Evolutionary conservation across 345 rosid genomes (phyloP), one percentile per base, ranked within the genome.

Genomic region (Nephelium lappaceum): DNA sequence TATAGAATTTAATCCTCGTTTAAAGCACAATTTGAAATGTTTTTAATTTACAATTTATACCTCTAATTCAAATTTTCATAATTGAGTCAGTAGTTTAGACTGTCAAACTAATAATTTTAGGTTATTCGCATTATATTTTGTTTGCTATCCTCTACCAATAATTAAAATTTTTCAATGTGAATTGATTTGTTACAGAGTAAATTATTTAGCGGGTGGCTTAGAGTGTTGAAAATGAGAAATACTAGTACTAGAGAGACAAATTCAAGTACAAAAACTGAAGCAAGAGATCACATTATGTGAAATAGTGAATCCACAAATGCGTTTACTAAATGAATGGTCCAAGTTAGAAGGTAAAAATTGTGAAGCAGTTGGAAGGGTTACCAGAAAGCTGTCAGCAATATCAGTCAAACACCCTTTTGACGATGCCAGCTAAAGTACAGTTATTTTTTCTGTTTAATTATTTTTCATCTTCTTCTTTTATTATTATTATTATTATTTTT

Each of bases 321-420:
- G 80, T 55, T 38, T 87, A 24, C 91, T 94, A 21, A 78, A 78
- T 27, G 85, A 90, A 2, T 91, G 95, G 91, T 75, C 78, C 0
- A 88, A 88, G 38, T 6, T 90, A 53, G 94, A 88, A 62, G 73
- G 76, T 0, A 91, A 85, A 79, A 91, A 87, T 62, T 67, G 14
- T 18, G 97, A 89, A 82, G 93, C 95, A 6, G 80, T 89, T 8
- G 79, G 91, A 81, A 85, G 93, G 70, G 61, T 93, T 67, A 78
- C 84, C 8, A 84, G 92, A 71, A 95, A 91, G 84, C 90, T 95
- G 39, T 83, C 84, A 4, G 97, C 91, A 63, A 42, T 90, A 7
- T 85, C 90, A 11, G 36, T 83, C 39, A 81, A 82, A 31, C 74
- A 89, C 42, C 93, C 97, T 11, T 76, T 88, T 16, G 42, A 63